Conservation (phyloP, 441 rosid species). For the Erodium moschatum region DNA sequence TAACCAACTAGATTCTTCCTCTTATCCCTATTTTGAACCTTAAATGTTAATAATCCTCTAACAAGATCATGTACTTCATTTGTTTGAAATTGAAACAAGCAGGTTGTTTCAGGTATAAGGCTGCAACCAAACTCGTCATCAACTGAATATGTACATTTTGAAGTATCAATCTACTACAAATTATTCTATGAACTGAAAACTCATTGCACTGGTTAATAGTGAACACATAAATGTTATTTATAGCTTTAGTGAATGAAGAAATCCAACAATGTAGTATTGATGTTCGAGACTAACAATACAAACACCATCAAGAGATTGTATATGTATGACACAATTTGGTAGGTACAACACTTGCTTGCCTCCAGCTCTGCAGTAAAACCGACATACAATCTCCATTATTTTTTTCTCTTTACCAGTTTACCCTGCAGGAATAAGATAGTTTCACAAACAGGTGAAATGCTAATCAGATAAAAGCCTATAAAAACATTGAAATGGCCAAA, state of each 20-base stretch:
- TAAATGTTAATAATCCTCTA: neutral
- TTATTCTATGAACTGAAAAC: neutral
- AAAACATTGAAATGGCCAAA: neutral
- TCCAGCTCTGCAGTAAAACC: neutral
- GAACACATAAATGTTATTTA: too few species aligned
- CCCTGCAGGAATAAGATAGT: neutral
- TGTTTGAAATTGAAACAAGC: neutral
- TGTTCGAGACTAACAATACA: neutral
- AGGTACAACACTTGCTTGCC: neutral
- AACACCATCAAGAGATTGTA: neutral
- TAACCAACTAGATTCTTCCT: neutral
- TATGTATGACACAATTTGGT: neutral
- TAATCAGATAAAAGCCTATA: neutral
- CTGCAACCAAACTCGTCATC: neutral
- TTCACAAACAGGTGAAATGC: neutral
- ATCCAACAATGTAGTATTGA: neutral
- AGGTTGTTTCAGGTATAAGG: neutral
- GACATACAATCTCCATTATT: neutral
- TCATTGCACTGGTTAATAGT: too few species aligned
- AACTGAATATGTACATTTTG: neutral
- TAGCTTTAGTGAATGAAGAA: neutral
- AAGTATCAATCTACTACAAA: neutral
- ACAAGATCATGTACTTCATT: neutral
- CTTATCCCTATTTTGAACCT: neutral
- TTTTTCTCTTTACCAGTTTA: neutral